These are phyloP conservation scores for Funneliformis geosporum DNA, from an alignment of 192 early-diverging fungal genomes.

Conservation along the genomic window DNA sequence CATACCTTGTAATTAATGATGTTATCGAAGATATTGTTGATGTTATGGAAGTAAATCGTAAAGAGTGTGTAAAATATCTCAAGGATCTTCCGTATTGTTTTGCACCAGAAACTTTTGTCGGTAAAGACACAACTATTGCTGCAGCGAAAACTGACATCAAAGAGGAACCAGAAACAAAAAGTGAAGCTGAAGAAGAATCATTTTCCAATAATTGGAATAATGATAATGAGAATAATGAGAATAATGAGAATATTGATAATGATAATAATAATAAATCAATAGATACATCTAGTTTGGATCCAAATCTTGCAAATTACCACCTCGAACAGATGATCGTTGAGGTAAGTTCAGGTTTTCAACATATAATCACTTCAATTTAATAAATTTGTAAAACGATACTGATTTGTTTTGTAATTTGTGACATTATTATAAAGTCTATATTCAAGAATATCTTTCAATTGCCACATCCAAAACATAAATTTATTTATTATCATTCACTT, in stretches of 20 bases:
- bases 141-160: conserved; percentile 16
- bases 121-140: conserved; percentile 35
- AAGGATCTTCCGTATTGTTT: conserved; percentile 65
- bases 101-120: conserved; percentile 44
- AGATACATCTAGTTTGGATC: neutral
- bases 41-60: conserved; percentile 90
- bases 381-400: neutral
- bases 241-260: neutral
- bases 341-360: neutral
- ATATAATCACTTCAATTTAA: neutral
- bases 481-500: conserved; percentile 73
- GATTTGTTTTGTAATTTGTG: neutral
- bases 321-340: conserved; percentile 32
- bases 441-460: conserved; percentile 55
- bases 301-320: neutral
- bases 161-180: neutral
- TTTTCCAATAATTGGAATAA: neutral
- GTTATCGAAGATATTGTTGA: conserved; percentile 76
- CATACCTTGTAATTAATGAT: conserved; percentile 80
- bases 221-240: conserved; percentile 25
- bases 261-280: neutral
- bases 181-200: conserved; percentile 34
- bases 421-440: conserved; percentile 33
- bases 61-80: conserved; percentile 79
- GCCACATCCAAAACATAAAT: conserved; percentile 57